Evolutionary conservation across 2,329 filamentous ascomycete genomes (phyloP), one percentile per base, ranked within the genome.

Genomic region (Xylaria sp.): DNA sequence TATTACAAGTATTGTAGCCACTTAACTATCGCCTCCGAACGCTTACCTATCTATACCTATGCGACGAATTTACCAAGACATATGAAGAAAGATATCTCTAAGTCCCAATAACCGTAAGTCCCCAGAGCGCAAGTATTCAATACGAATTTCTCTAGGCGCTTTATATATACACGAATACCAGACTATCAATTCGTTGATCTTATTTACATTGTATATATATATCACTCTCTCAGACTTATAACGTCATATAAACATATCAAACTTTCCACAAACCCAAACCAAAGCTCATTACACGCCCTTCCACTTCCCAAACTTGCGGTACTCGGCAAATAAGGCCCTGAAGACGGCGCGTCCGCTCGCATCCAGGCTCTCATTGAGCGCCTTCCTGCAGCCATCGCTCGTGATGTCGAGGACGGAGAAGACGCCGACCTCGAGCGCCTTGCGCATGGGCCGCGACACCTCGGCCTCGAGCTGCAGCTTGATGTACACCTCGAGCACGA

Each of bases 221-320:
- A n/a, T n/a, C n/a, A n/a, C n/a, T n/a, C n/a, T n/a, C n/a, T n/a
- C n/a, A n/a, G n/a, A n/a, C n/a, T n/a, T n/a, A n/a, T n/a, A n/a
- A n/a, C n/a, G n/a, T n/a, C n/a, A n/a, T 49, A 49, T 25, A 25
- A 11, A 27, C 31, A 29, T 29, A 54, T 27, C n/a, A n/a, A 42
- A 38, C 11, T 38, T n/a, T 47, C 1, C 20, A 25, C 17, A 49
- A 38, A 22, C 20, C 31, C 15, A 42, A 31, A 61, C 6, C 13
- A 27, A 54, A 47, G 3, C 22, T 61, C 49, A 72, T 65, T 53
- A 72, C 15, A 88, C 82, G 38, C 86, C 87, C 58, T 79, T 87
- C 87, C 88, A 90, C 80, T 88, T 89, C 47, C 87, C 87, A 80
- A 89, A 89, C 77, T 83, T 87, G 74, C 82, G 81, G 75, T 88